Conservation (phyloP, 257 asterid species). For the Gentiana macrophylla region DNA sequence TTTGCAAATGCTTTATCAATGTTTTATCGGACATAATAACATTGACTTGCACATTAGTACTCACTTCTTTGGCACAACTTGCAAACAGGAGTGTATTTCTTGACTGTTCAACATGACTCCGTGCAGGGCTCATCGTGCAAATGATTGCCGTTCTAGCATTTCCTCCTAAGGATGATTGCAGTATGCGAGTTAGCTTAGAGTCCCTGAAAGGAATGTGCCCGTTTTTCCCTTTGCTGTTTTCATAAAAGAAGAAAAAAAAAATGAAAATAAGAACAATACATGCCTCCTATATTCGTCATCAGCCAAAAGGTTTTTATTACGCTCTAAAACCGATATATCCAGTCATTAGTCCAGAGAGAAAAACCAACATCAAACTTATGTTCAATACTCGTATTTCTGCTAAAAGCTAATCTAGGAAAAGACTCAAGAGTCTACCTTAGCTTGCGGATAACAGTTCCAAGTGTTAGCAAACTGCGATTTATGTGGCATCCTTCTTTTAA, state of each 20-base stretch:
- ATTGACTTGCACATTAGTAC: conserved; percentile 75
- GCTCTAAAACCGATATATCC: too few species aligned
- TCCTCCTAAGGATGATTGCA: conserved; percentile 81
- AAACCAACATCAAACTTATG: too few species aligned
- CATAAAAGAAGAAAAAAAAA: conserved; percentile 8
- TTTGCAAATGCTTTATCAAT: conserved; percentile 74
- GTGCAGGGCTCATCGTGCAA: conserved; percentile 93
- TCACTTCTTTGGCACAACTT: conserved; percentile 93
- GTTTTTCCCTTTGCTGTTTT: conserved; percentile 65
- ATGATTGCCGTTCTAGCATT: conserved; percentile 86
- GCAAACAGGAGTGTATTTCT: conserved; percentile 96
- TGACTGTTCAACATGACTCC: conserved; percentile 84
- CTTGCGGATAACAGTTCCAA: conserved; percentile 91
- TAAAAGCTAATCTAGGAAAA: too few species aligned
- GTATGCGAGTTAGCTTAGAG: conserved; percentile 91
- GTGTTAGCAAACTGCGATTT: conserved; percentile 86
- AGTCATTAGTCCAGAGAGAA: not conserved
- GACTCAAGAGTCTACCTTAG: conserved; percentile 39
- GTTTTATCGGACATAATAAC: conserved; percentile 88
- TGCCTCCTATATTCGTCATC: not conserved
- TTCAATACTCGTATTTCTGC: too few species aligned
- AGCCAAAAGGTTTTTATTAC: not conserved
- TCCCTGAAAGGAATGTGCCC: conserved; percentile 92
- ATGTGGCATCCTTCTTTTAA: conserved; percentile 96
- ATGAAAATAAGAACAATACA: conserved; percentile 3